Evolutionary conservation across 441 rosid genomes (phyloP).

Genomic region (Croton setiger): DNA sequence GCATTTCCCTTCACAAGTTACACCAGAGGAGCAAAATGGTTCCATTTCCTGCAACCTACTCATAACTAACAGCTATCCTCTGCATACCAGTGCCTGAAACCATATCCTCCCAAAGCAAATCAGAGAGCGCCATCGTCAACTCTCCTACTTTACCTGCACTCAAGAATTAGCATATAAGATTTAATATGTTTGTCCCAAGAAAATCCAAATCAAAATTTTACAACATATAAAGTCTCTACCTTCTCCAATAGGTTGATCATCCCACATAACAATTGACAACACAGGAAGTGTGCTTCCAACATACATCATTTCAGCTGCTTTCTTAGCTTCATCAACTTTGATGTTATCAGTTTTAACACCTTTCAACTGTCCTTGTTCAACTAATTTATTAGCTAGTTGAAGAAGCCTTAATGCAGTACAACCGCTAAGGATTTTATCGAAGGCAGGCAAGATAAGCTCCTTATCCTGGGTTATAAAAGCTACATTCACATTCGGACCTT

Average conservation of each 20-base stretch:
- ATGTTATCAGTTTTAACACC: conserved; percentile 38
- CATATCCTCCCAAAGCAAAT: conserved; percentile 72
- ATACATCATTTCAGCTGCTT: conserved; percentile 56
- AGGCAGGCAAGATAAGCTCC: conserved; percentile 53
- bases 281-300: conserved; percentile 68
- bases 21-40: background rate
- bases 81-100: conserved; percentile 44
- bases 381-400: conserved; percentile 48
- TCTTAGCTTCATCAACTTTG: conserved; percentile 46
- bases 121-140: conserved; percentile 62
- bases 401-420: conserved; percentile 69
- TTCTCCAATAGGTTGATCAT: conserved; percentile 56
- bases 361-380: conserved; percentile 48
- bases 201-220: background rate
- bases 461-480: conserved; percentile 50
- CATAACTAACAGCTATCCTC: conserved; percentile 44
- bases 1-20: background rate
- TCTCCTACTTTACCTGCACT: conserved; percentile 60
- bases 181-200: background rate
- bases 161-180: background rate
- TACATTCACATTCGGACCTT: conserved; percentile 70
- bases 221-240: conserved; percentile 31
- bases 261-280: conserved; percentile 61
- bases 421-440: conserved; percentile 62
- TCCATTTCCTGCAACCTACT: conserved; percentile 8